Evolutionary conservation across 2,329 filamentous ascomycete genomes (phyloP).

Genomic region (Aspergillus jensenii): DNA sequence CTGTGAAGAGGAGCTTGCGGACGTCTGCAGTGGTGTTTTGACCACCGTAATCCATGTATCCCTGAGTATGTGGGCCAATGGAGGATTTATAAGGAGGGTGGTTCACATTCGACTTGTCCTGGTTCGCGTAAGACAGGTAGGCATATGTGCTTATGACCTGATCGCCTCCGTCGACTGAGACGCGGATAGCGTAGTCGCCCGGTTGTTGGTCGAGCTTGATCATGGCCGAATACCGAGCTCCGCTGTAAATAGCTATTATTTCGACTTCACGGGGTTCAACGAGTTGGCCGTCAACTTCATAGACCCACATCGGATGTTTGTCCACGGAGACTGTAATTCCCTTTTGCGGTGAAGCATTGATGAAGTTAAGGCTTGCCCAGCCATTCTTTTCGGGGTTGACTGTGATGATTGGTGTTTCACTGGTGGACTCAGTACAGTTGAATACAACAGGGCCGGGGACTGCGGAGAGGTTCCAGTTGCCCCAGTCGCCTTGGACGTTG

Average conservation of each 20-base stretch:
- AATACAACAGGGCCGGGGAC: conserved; percentile 28
- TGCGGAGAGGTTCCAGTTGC: conserved; percentile 27
- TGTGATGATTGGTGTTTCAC: conserved; percentile 45
- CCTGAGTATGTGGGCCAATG: background rate
- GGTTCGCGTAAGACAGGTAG: conserved; percentile 43
- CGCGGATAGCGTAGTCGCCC: conserved; percentile 47
- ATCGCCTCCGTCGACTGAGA: conserved; percentile 48
- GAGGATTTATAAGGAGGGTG: background rate
- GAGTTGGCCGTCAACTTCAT: conserved; percentile 45
- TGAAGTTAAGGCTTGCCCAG: conserved; percentile 58
- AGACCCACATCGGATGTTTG: conserved; percentile 46
- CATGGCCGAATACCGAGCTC: conserved; percentile 43
- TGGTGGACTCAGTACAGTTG: conserved; percentile 50
- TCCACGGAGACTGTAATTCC: conserved; percentile 50
- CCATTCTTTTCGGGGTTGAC: conserved; percentile 34
- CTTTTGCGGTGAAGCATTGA: conserved; percentile 52
- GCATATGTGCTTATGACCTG: conserved; percentile 57
- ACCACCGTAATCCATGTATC: conserved; percentile 8
- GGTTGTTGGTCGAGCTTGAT: conserved; percentile 42
- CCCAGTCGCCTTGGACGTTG: conserved; percentile 22
- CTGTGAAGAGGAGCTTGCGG: background rate
- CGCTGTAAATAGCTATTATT: conserved; percentile 32
- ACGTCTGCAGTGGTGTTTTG: conserved; percentile 22
- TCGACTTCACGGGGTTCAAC: conserved; percentile 41
- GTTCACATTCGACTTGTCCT: background rate